Percentiles rank a stretch among this genome's conserved stretches.
Evolutionary conservation across 331 rosid genomes (phyloP).

Genomic region (Malus hybrid): DNA sequence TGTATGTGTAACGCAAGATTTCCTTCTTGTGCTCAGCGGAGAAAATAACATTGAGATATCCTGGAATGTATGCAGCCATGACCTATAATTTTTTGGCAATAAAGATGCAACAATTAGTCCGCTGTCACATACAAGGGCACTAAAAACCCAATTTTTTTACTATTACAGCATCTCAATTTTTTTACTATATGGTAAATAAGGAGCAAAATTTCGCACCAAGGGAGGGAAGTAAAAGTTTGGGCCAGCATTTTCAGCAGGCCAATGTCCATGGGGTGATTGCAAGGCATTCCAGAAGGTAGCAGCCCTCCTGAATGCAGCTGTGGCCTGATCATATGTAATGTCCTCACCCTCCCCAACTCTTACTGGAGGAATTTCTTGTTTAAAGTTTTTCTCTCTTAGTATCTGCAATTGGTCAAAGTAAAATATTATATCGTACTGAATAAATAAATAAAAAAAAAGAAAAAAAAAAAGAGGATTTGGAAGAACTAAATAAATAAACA

Average conservation of each 20-base stretch:
- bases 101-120: neutral
- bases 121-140: neutral
- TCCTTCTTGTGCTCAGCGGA: slow-evolving; percentile 8
- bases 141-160: neutral
- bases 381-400: slow-evolving; percentile 12
- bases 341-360: slow-evolving; percentile 17
- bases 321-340: slow-evolving; percentile 18
- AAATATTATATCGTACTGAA: neutral
- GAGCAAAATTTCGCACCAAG: neutral
- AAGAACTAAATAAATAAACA: neutral
- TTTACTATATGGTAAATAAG: neutral
- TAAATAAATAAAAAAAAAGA: no score
- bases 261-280: slow-evolving; percentile 26
- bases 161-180: neutral
- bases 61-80: slow-evolving; percentile 19
- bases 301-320: slow-evolving; percentile 21
- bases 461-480: neutral
- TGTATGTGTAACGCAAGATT: slow-evolving; percentile 13
- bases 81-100: neutral
- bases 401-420: neutral
- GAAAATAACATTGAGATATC: slow-evolving; percentile 15
- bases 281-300: slow-evolving; percentile 15
- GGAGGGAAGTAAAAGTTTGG: slow-evolving; percentile 11
- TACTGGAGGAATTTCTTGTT: slow-evolving; percentile 19
- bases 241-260: slow-evolving; percentile 26